These are phyloP conservation scores for Clarireedia hainanense DNA, from an alignment of 2,329 filamentous ascomycete genomes.

Conservation along the genomic window DNA sequence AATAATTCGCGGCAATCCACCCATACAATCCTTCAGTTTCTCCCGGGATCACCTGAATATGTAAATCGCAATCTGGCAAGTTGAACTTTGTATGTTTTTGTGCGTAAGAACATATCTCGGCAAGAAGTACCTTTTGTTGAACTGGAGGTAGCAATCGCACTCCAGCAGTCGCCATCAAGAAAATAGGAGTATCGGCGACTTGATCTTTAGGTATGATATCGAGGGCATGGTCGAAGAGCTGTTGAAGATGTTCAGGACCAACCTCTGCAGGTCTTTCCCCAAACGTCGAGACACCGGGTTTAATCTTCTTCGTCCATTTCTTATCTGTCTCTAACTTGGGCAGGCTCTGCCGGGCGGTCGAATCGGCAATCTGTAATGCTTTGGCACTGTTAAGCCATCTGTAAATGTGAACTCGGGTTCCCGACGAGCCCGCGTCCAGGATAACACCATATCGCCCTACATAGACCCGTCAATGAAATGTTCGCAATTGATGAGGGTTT, in stretches of 20 bases:
- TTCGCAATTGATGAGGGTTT: neutral
- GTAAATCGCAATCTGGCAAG: conserved; percentile 79
- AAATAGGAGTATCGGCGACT: conserved; percentile 79
- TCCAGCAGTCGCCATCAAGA: conserved; percentile 90
- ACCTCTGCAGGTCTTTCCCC: conserved; percentile 68
- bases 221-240: conserved; percentile 74
- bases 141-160: conserved; percentile 75
- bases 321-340: conserved; percentile 78
- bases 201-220: conserved; percentile 68
- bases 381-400: conserved; percentile 75
- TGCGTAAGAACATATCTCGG: conserved; percentile 76
- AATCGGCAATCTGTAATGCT: conserved; percentile 53
- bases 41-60: conserved; percentile 90
- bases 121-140: conserved; percentile 65
- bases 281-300: conserved; percentile 88
- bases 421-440: conserved; percentile 94
- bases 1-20: conserved; percentile 95
- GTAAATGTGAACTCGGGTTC: conserved; percentile 91
- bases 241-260: conserved; percentile 72
- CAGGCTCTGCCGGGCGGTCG: conserved; percentile 56
- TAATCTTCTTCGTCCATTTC: conserved; percentile 87
- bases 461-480: neutral
- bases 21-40: conserved; percentile 95
- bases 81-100: conserved; percentile 69
- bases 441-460: conserved; percentile 75